A percentile compares a stretch with the other conserved stretches of the same genome.
These are phyloP conservation scores for Smallanthus sonchifolius DNA, from an alignment of 129 eudicot genomes.

Conservation along the genomic window DNA sequence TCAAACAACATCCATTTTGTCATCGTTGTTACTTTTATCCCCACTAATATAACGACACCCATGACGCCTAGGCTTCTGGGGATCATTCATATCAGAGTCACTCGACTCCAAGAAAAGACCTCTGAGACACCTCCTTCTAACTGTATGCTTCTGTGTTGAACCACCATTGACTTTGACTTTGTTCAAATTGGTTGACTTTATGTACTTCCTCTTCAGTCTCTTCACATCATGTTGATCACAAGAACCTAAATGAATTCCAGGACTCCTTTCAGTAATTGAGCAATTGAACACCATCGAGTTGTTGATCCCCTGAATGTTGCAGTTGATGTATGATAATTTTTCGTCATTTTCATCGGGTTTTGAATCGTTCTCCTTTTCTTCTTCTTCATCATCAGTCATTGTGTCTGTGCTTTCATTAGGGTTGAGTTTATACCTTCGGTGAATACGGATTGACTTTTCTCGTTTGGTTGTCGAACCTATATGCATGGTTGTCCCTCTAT, in stretches of 20 bases:
- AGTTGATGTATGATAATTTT: slow-evolving; percentile 44
- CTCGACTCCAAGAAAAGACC: slow-evolving; percentile 56
- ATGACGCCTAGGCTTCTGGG: slow-evolving; percentile 69
- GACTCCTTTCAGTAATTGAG: slow-evolving; percentile 52
- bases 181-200: slow-evolving; percentile 11
- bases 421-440: slow-evolving; percentile 51
- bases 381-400: slow-evolving; percentile 52
- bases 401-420: slow-evolving; percentile 49
- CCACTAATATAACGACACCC: slow-evolving; percentile 57
- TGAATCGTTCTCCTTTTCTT: slow-evolving; percentile 33
- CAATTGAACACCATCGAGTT: slow-evolving; percentile 67
- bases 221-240: slow-evolving; percentile 14
- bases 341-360: slow-evolving; percentile 26
- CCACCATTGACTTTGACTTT: slow-evolving; percentile 39
- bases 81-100: slow-evolving; percentile 59
- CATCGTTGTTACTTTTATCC: slow-evolving; percentile 37
- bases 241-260: slow-evolving; percentile 60
- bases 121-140: slow-evolving; percentile 62
- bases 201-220: slow-evolving; percentile 16
- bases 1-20: slow-evolving; percentile 35
- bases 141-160: slow-evolving; percentile 35
- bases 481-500: slow-evolving; percentile 73
- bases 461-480: slow-evolving; percentile 36
- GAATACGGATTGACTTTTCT: slow-evolving; percentile 46
- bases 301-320: slow-evolving; percentile 70